phyloP scores from a whole-genome alignment of 176 grass and related monocot species.

The Aegilops bicornis region DNA sequence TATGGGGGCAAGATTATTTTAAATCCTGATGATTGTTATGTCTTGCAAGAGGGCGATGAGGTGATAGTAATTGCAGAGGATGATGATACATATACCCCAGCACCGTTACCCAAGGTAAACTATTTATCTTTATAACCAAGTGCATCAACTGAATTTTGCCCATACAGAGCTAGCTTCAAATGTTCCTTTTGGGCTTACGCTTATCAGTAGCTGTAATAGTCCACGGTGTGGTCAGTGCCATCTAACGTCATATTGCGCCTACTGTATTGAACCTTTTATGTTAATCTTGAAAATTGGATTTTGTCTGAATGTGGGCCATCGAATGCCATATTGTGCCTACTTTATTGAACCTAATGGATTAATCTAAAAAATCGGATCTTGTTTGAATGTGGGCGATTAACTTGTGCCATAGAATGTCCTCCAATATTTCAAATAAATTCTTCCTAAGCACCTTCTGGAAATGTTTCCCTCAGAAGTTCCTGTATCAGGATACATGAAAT shows the following conservation, averaged over 20 bases:
- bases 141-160: background rate
- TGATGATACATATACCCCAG: conserved; percentile 67
- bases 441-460: conserved; percentile 1
- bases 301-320: background rate
- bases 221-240: background rate
- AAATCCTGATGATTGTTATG: conserved; percentile 77
- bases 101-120: conserved; percentile 56
- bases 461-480: conserved; percentile 1
- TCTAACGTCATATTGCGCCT: background rate
- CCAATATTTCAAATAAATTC: background rate
- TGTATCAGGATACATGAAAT: background rate
- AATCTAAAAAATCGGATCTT: background rate
- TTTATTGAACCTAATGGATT: background rate
- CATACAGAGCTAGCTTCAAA: background rate
- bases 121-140: conserved; percentile 27
- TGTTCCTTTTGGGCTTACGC: background rate
- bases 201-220: conserved; percentile 6
- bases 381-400: background rate
- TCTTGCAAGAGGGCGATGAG: conserved; percentile 77
- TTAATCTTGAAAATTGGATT: background rate
- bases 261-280: background rate
- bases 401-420: background rate
- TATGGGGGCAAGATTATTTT: conserved; percentile 73
- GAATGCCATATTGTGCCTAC: background rate
- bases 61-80: conserved; percentile 84